Percentiles rank a stretch among this genome's conserved stretches.
These are phyloP conservation scores for Chalaropsis thielavioides DNA, from an alignment of 2,329 filamentous ascomycete species.

Conservation along the genomic window DNA sequence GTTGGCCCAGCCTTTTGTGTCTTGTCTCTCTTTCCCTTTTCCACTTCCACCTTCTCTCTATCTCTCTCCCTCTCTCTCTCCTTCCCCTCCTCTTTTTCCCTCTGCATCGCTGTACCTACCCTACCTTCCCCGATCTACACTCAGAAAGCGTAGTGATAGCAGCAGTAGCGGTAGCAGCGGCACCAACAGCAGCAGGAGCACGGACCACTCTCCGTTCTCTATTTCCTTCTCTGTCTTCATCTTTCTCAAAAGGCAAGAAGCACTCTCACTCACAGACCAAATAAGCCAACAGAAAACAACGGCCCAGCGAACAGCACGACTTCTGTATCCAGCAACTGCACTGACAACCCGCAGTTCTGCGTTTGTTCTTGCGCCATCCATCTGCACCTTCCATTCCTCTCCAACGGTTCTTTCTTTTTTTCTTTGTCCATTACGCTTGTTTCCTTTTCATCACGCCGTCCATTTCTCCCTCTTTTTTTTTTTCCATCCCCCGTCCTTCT, in stretches of 20 bases:
- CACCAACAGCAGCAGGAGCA: neutral
- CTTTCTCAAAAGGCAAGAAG: neutral
- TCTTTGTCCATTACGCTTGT: neutral
- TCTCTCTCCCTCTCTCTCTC: slow-evolving; percentile 6
- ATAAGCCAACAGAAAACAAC: neutral
- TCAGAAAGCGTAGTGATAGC: neutral
- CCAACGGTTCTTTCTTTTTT: neutral
- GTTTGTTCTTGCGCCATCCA: slow-evolving; percentile 1
- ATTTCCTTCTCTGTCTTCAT: neutral
- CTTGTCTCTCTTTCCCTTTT: slow-evolving; percentile 8
- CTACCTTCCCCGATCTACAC: neutral
- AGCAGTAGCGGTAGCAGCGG: neutral
- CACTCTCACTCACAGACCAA: neutral
- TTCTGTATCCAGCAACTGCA: neutral
- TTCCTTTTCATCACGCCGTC: neutral
- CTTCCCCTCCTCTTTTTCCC: slow-evolving; percentile 3
- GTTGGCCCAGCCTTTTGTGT: neutral
- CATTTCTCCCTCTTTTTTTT: neutral
- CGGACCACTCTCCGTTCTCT: neutral
- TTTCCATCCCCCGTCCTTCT: neutral
- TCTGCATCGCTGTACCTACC: neutral
- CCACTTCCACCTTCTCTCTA: slow-evolving; percentile 12
- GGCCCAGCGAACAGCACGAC: neutral
- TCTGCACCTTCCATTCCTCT: neutral
- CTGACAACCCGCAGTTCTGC: neutral